phyloP scores from a whole-genome alignment of 2,329 filamentous ascomycete genomes.

The Stemphylium beticola region DNA sequence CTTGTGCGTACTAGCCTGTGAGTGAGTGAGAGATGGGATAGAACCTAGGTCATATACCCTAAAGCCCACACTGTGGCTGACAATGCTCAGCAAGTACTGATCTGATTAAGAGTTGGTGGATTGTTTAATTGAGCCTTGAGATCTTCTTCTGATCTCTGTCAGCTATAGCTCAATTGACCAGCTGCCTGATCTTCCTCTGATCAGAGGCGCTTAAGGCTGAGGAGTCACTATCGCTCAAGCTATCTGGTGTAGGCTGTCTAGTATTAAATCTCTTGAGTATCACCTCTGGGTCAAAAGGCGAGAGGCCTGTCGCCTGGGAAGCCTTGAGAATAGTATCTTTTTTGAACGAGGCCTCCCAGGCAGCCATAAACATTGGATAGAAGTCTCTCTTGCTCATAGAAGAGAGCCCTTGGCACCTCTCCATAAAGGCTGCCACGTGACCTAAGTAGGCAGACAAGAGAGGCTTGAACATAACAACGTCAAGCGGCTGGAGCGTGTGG shows the following conservation, averaged over 20 bases:
- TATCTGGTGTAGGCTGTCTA: not conserved
- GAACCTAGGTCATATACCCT: no score
- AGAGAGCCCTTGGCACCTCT: not conserved
- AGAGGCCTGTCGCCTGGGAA: not conserved
- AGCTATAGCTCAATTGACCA: no score
- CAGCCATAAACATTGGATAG: not conserved
- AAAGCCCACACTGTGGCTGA: no score
- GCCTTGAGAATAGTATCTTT: not conserved
- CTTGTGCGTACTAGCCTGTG: no score
- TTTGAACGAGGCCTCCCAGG: not conserved
- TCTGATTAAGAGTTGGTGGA: no score
- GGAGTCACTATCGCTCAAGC: conserved; percentile 1
- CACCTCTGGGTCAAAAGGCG: not conserved
- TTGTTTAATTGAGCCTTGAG: no score
- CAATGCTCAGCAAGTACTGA: no score
- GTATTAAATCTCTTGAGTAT: not conserved
- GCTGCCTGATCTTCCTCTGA: no score
- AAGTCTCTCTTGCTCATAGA: not conserved
- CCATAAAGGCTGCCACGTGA: not conserved
- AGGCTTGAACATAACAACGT: not conserved
- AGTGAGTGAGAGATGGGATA: no score
- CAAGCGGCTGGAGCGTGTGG: conserved; percentile 5
- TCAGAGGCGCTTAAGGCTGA: not conserved
- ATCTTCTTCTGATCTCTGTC: no score
- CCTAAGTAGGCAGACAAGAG: not conserved